Evolutionary conservation across 441 rosid genomes (phyloP).

Genomic region (Manihot esculenta): DNA sequence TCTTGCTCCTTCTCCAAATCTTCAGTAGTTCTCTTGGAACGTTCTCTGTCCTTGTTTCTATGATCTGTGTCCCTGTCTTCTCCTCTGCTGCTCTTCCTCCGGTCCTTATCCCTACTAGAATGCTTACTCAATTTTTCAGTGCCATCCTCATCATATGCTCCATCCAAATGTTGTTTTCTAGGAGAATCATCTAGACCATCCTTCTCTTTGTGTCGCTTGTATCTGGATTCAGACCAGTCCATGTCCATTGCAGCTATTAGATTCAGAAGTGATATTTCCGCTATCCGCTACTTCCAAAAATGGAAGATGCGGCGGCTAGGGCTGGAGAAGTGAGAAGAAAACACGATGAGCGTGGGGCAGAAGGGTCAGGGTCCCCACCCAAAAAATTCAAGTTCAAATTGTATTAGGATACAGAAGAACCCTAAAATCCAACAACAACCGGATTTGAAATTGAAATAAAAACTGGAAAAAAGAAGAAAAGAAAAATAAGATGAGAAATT

Average conservation of each 20-base stretch:
- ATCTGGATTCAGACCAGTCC: conserved; percentile 32
- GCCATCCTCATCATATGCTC: conserved; percentile 29
- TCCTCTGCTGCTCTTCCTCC: conserved; percentile 25
- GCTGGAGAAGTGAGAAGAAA: too few species aligned
- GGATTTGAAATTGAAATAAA: background rate
- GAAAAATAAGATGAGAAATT: background rate
- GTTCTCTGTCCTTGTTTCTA: conserved; percentile 46
- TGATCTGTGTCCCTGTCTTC: conserved; percentile 53
- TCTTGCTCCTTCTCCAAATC: conserved; percentile 20
- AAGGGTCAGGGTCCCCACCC: too few species aligned
- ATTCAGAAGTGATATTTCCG: background rate
- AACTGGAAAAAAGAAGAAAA: background rate
- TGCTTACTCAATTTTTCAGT: conserved; percentile 40
- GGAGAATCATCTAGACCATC: conserved; percentile 40
- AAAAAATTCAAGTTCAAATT: background rate
- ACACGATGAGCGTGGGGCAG: too few species aligned
- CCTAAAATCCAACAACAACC: background rate
- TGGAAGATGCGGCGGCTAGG: too few species aligned
- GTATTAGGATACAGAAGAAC: background rate
- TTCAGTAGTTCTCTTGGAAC: conserved; percentile 36
- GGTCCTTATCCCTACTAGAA: conserved; percentile 54
- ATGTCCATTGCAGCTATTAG: conserved; percentile 18
- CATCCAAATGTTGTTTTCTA: conserved; percentile 23
- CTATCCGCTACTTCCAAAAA: background rate
- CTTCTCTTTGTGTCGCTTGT: conserved; percentile 18